Conservation (phyloP, 441 rosid species). For the Iberis amara region DNA sequence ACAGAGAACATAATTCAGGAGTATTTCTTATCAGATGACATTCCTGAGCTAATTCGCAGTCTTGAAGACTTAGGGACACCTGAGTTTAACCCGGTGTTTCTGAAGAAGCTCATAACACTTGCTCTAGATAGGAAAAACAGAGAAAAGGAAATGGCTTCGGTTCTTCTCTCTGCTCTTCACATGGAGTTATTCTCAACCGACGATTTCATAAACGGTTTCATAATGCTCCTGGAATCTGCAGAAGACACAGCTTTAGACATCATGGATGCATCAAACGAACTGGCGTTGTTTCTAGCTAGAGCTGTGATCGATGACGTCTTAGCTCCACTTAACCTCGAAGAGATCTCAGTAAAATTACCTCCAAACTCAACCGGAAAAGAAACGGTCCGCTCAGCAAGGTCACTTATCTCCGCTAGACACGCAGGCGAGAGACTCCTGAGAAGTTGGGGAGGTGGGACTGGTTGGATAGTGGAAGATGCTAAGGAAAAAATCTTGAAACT, state of each 20-base stretch:
- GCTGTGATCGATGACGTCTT: constrained; percentile 94
- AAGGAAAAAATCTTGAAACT: constrained; percentile 92
- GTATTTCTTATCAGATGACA: constrained; percentile 95
- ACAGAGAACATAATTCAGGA: constrained; percentile 76
- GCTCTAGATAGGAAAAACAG: constrained; percentile 97
- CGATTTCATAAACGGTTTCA: constrained; percentile 83
- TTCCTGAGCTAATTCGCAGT: constrained; percentile 85
- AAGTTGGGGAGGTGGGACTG: constrained; percentile 99
- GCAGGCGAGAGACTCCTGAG: constrained; percentile 95
- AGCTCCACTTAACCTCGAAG: constrained; percentile 87
- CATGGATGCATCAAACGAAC: constrained; percentile 94
- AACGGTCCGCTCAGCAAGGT: constrained; percentile 70
- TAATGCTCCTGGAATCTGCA: constrained; percentile 89
- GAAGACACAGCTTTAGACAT: constrained; percentile 96
- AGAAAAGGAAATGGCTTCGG: constrained; percentile 99
- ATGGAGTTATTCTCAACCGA: constrained; percentile 90
- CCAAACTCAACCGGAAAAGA: constrained; percentile 77
- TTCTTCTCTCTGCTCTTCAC: constrained; percentile 88
- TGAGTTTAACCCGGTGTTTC: constrained; percentile 66
- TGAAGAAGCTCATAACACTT: constrained; percentile 87
- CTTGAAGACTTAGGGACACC: constrained; percentile 83
- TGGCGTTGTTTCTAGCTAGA: constrained; percentile 85
- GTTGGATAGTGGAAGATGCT: constrained; percentile 99
- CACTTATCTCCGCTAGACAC: constrained; percentile 83
- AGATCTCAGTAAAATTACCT: constrained; percentile 63